Evolutionary conservation across 768 basidiomycete genomes (phyloP).

Genomic region (Tylopilus felleus): DNA sequence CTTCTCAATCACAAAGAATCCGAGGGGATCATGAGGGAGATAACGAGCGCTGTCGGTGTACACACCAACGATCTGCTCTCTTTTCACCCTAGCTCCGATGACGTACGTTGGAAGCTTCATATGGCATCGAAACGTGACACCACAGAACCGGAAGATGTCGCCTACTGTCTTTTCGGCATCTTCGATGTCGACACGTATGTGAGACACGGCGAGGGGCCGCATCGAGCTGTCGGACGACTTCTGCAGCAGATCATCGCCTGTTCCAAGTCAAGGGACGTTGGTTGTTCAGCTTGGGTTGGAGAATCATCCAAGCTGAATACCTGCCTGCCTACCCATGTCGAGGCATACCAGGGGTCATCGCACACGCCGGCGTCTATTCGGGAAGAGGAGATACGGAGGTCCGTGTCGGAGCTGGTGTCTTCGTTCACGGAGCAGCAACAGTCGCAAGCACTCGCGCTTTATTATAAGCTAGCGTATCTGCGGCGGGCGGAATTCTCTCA

Average conservation of each 20-base stretch:
- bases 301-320: slow-evolving; percentile 1
- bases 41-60: neutral
- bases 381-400: neutral
- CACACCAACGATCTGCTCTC: neutral
- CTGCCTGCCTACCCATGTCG: neutral
- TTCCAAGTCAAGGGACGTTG: slow-evolving; percentile 4
- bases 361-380: neutral
- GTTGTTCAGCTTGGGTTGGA: slow-evolving; percentile 2
- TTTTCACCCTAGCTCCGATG: neutral
- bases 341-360: neutral
- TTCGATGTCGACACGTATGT: neutral
- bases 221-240: slow-evolving; percentile 4
- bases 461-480: neutral
- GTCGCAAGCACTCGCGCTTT: neutral
- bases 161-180: slow-evolving; percentile 7
- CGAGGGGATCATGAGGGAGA: neutral
- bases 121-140: slow-evolving; percentile 6
- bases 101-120: slow-evolving; percentile 6
- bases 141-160: neutral
- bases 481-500: neutral
- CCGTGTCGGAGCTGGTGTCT: neutral
- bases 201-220: neutral
- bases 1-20: slow-evolving; percentile 8
- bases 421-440: neutral
- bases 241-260: slow-evolving; percentile 1